Conservation (phyloP, 805 yeast species). For the Candida anglica region DNA sequence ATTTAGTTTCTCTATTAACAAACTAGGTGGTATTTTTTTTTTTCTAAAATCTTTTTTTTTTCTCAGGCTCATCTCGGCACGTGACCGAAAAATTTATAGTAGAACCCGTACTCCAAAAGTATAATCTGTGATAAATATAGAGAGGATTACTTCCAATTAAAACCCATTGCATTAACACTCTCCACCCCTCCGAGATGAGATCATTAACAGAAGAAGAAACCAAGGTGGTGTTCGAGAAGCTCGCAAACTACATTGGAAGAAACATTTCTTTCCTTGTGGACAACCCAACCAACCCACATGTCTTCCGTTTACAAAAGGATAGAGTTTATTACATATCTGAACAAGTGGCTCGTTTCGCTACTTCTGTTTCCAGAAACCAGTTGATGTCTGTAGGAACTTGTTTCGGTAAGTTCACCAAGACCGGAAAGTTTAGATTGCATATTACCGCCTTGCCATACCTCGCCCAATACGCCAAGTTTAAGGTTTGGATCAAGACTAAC, state of each 20-base stretch:
- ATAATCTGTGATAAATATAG: no score
- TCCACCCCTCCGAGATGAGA: conserved; percentile 58
- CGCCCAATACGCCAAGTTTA: conserved; percentile 85
- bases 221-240: conserved; percentile 89
- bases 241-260: conserved; percentile 95
- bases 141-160: no score
- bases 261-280: conserved; percentile 86
- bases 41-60: no score
- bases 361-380: conserved; percentile 83
- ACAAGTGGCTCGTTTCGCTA: conserved; percentile 78
- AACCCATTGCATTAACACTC: no score
- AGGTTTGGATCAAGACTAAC: conserved; percentile 92
- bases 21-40: no score
- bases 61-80: no score
- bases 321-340: conserved; percentile 92
- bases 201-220: conserved; percentile 96
- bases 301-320: conserved; percentile 93
- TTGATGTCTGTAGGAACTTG: conserved; percentile 92
- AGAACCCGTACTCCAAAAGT: no score
- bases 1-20: no score
- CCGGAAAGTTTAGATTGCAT: conserved; percentile 94
- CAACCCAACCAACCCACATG: conserved; percentile 83
- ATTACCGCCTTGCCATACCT: conserved; percentile 83
- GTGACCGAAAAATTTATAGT: no score
- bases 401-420: conserved; percentile 94